These are phyloP conservation scores for Yamadazyma insecticola DNA, from an alignment of 805 yeast species.

Conservation along the genomic window DNA sequence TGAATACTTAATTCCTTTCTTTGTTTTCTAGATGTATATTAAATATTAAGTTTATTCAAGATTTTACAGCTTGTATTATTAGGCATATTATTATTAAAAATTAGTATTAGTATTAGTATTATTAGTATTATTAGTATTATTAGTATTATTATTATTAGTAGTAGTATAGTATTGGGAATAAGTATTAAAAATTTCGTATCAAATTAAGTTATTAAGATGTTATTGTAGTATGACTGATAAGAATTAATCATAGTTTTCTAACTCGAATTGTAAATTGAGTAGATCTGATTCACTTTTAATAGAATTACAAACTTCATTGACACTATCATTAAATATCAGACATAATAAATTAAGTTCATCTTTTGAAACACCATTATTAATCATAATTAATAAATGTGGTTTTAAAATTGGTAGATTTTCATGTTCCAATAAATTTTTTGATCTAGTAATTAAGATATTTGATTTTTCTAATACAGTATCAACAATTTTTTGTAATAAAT, in stretches of 20 bases:
- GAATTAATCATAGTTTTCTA: slow-evolving; percentile 20
- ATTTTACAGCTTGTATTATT: background rate
- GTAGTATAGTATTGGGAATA: too few relatives aligned
- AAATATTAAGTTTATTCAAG: slow-evolving; percentile 1
- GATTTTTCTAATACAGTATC: slow-evolving; percentile 49
- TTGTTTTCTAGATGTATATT: too few relatives aligned
- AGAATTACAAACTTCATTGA: slow-evolving; percentile 18
- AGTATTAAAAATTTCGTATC: too few relatives aligned
- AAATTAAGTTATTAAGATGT: too few relatives aligned
- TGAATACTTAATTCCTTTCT: slow-evolving; percentile 18
- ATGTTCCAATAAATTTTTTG: slow-evolving; percentile 60
- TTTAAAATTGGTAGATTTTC: slow-evolving; percentile 58
- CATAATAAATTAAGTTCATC: slow-evolving; percentile 23
- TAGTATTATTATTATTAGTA: too few relatives aligned
- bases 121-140: background rate
- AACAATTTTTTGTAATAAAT: slow-evolving; percentile 62
- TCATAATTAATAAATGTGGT: slow-evolving; percentile 33
- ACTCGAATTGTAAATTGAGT: slow-evolving; percentile 21
- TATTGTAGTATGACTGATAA: background rate
- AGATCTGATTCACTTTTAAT: slow-evolving; percentile 21
- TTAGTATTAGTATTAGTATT: slow-evolving; percentile 1
- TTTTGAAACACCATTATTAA: slow-evolving; percentile 23
- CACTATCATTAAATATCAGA: slow-evolving; percentile 17
- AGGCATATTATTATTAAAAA: background rate
- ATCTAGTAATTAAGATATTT: slow-evolving; percentile 59